Base-by-base conservation (phyloP, 257 asterid species). In the Avicennia marina region DNA sequence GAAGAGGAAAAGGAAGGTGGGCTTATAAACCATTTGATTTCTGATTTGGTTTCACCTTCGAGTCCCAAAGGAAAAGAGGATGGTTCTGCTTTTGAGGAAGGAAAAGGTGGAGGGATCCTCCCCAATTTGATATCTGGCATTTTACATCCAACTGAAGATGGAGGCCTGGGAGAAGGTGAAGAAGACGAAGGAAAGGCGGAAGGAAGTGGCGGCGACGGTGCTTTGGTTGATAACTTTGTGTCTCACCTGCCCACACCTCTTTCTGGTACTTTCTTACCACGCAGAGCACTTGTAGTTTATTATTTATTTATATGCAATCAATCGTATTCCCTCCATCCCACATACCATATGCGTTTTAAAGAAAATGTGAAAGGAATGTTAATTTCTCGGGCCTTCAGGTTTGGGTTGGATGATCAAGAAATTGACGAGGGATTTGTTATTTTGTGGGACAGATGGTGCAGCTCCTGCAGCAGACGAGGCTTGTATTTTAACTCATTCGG, bases 391-490 rank as follows among this genome's bases (percentile, higher is more conserved):
- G n/a, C n/a, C n/a, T n/a, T n/a, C n/a, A n/a, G n/a, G n/a, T n/a
- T n/a, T n/a, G n/a, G n/a, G n/a, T n/a, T n/a, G 9, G 47, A 20
- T 53, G 45, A 33, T 18, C 19, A 19, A 20, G 33, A 54, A 54
- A 2, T 2, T 54, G 33, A 54, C 25, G 1, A 3, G 15, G 52
- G 63, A 40, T 43, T 44, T 13, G 16, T 24, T 39, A 7, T 39
- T n/a, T 21, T 64, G 27, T 27, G 40, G 72, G 62, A 32, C 79
- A 72, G 95, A 72, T 62, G 78, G 64, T 53, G 73, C 72, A 51
- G 81, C 67, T 36, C 86, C 85, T 0, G 75, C 71, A 1, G 52
- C 82, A 1, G 95, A 86, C 7, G 95, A 86, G 68, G 94, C 95
- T 38, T 86, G 82, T 53, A 78, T 86, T 1, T 72, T 83, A 59